phyloP scores from a whole-genome alignment of 139 green algal genomes.

The Mesotaenium endlicherianum region DNA sequence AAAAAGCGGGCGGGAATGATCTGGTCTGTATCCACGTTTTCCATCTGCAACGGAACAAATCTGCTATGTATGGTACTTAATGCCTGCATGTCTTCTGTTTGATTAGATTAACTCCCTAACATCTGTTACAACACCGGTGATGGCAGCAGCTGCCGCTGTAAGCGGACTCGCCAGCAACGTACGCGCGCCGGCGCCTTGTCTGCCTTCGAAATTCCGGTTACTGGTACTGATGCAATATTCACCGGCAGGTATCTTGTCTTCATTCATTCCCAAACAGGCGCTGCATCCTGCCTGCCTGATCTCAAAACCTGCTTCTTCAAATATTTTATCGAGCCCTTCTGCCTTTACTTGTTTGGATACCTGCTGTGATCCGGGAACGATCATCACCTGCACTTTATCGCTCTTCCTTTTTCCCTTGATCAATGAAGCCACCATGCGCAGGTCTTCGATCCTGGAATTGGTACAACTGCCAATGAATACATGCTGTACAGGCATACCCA shows the following conservation, averaged over 20 bases:
- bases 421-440: constrained; percentile 48
- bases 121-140: constrained; percentile 51
- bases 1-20: constrained; percentile 64
- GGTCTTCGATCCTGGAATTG: constrained; percentile 58
- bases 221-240: no score
- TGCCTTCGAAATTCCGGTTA: no score
- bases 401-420: constrained; percentile 53
- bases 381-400: constrained; percentile 51
- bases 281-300: constrained; percentile 56
- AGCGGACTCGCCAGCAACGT: no score
- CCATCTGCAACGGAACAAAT: constrained; percentile 48
- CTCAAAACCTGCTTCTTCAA: constrained; percentile 59
- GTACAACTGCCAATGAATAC: constrained; percentile 62
- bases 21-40: constrained; percentile 64
- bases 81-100: neutral
- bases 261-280: constrained; percentile 61
- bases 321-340: constrained; percentile 56
- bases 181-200: no score
- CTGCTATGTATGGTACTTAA: neutral
- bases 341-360: constrained; percentile 57
- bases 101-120: constrained; percentile 33
- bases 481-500: constrained; percentile 50
- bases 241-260: constrained; percentile 51
- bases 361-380: constrained; percentile 55
- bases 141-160: constrained; percentile 56